Percentiles rank a stretch among this genome's conserved stretches.
Conservation (phyloP, 2,329 filamentous ascomycete species). For the Truncatella angustata region DNA sequence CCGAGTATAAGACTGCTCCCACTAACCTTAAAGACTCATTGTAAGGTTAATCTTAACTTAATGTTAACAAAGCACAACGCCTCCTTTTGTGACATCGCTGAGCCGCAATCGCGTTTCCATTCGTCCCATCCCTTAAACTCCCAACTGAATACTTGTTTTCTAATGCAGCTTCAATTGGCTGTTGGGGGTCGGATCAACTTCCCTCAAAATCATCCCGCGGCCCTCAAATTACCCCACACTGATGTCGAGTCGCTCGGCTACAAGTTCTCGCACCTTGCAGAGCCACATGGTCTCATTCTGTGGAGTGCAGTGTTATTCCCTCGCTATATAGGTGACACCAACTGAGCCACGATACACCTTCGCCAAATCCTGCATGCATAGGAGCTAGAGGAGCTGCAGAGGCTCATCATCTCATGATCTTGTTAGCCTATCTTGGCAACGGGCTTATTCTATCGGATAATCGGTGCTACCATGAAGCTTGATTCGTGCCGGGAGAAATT, state of each 20-base stretch:
- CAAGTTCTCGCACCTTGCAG: not conserved
- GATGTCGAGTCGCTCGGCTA: not conserved
- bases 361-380: slow-evolving; percentile 9
- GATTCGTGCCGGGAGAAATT: not conserved
- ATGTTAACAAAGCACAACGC: not conserved
- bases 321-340: slow-evolving; percentile 6
- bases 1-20: too few relatives aligned
- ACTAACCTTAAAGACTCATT: not conserved
- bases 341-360: slow-evolving; percentile 6
- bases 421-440: not conserved
- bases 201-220: slow-evolving; percentile 1
- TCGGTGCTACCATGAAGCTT: not conserved
- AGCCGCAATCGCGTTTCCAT: not conserved
- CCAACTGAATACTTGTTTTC: not conserved
- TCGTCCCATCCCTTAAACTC: not conserved
- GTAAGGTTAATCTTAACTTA: not conserved
- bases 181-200: slow-evolving; percentile 1
- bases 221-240: not conserved
- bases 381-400: not conserved
- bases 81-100: not conserved
- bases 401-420: too few relatives aligned
- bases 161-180: slow-evolving; percentile 4
- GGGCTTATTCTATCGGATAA: not conserved
- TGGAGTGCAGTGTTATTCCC: slow-evolving; percentile 8
- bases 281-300: slow-evolving; percentile 6